Evolutionary conservation across 1,284 basidiomycete genomes (phyloP), one percentile per base, ranked within the genome.

Genomic region (Malassezia nana): DNA sequence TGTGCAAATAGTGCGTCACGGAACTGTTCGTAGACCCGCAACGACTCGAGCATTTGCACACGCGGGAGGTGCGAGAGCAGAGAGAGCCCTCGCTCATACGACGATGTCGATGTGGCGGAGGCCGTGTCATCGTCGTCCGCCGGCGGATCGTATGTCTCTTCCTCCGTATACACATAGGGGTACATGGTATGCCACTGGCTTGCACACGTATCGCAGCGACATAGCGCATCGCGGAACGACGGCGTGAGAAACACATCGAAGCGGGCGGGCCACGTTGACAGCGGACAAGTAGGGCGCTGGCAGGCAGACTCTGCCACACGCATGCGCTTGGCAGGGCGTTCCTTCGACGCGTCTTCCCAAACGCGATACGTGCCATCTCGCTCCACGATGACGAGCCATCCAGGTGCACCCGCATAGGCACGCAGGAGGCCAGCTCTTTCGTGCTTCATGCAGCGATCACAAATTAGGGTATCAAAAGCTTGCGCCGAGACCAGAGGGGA

Each of bases 11-110:
- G 65, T 18, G 72, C 68, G 35, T 75, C 69, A 22, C 70, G 60
- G 42, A 77, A 60, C 6, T 64, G 60, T 28, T 64, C 55, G 57
- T 75, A 77, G 1, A 73, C 75, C 24, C 66, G 60, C 32, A 75
- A 48, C 25, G 74, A 73, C 46, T 76, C 65, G 56, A 76, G 60
- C 58, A 75, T 75, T 53, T 73, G 70, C 16, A 65, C 67, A 7
- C 75, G 60, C n/a, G 75, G 75, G 60, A 76, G 66, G 16, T 58
- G 59, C 1, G 59, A 60, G 35, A 76, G 64, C 24, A 74, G 74
- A 18, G 68, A 68, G 59, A 75, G 66, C n/a, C 72, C 75, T 26
- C 75, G 62, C 44, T 76, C 75, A 57, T 75, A 74, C 9, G 71
- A 73, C 16, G 64, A 62, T 28, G 57, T 56, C 51, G 64, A 62